Evolutionary conservation across 805 yeast genomes (phyloP).

Genomic region (Zygosaccharomyces siamensis): DNA sequence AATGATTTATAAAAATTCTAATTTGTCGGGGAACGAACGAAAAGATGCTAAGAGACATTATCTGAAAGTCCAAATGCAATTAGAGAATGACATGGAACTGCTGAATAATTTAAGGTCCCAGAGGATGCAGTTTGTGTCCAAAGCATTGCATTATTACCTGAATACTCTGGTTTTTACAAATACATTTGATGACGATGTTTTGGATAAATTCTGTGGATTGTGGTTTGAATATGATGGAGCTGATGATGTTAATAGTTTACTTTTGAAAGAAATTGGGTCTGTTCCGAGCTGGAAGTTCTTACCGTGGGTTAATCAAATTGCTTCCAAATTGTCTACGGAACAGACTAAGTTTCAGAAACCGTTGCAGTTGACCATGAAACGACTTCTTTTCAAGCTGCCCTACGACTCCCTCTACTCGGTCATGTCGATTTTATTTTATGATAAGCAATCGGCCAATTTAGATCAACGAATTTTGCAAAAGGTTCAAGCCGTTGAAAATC

Average conservation of each 20-base stretch:
- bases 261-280: conserved; percentile 36
- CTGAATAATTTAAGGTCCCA: conserved; percentile 38
- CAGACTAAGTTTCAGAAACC: conserved; percentile 49
- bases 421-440: conserved; percentile 51
- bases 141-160: conserved; percentile 58
- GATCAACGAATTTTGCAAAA: conserved; percentile 43
- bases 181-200: conserved; percentile 46
- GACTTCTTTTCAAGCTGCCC: conserved; percentile 57
- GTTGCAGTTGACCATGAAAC: conserved; percentile 44
- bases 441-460: conserved; percentile 27
- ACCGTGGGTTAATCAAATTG: conserved; percentile 78
- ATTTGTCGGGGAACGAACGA: conserved; percentile 43
- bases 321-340: conserved; percentile 60
- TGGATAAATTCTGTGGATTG: conserved; percentile 74
- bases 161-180: conserved; percentile 46
- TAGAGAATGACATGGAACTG: conserved; percentile 46
- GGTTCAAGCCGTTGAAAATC: conserved; percentile 46
- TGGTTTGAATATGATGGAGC: conserved; percentile 66
- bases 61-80: conserved; percentile 45
- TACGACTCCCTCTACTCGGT: conserved; percentile 64
- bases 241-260: conserved; percentile 40
- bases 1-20: conserved; percentile 38
- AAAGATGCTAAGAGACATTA: conserved; percentile 50
- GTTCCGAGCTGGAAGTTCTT: conserved; percentile 61
- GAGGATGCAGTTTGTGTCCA: conserved; percentile 42